These are phyloP conservation scores for Moesziomyces aphidis DNA, from an alignment of 1,284 basidiomycete genomes.

Conservation along the genomic window DNA sequence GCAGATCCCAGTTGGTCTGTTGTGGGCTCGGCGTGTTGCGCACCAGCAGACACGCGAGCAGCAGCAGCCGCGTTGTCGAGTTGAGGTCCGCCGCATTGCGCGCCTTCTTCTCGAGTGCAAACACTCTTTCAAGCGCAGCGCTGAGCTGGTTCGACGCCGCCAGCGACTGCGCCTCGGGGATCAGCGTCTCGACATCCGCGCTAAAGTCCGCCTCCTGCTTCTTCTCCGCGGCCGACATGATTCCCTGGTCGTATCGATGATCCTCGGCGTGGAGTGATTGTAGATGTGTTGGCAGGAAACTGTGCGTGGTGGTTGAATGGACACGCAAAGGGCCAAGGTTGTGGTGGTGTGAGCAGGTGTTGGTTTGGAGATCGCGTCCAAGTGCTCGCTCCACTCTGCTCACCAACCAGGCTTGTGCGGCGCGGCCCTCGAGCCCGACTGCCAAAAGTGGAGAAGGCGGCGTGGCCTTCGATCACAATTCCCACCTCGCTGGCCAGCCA, in stretches of 20 bases:
- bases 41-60: slow-evolving; percentile 73
- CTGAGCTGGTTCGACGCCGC: slow-evolving; percentile 78
- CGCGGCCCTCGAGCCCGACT: not conserved
- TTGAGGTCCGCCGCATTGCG: slow-evolving; percentile 93
- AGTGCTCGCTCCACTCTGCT: not conserved
- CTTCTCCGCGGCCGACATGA: slow-evolving; percentile 57
- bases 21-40: slow-evolving; percentile 45
- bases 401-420: slow-evolving; percentile 29
- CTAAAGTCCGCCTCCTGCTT: slow-evolving; percentile 74
- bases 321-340: not conserved
- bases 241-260: not conserved
- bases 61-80: slow-evolving; percentile 87
- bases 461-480: slow-evolving; percentile 53
- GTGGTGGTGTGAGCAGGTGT: slow-evolving; percentile 5
- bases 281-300: not conserved
- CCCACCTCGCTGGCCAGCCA: not conserved
- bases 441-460: slow-evolving; percentile 32
- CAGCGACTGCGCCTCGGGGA: slow-evolving; percentile 70
- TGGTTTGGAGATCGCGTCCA: slow-evolving; percentile 2
- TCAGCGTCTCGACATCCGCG: slow-evolving; percentile 70
- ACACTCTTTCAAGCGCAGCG: slow-evolving; percentile 89
- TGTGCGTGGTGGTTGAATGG: not conserved
- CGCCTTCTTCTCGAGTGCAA: slow-evolving; percentile 92
- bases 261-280: not conserved
- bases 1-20: slow-evolving; percentile 52